Conservation (phyloP, 202 grass and related monocot genomes). For the Panicum virgatum region DNA sequence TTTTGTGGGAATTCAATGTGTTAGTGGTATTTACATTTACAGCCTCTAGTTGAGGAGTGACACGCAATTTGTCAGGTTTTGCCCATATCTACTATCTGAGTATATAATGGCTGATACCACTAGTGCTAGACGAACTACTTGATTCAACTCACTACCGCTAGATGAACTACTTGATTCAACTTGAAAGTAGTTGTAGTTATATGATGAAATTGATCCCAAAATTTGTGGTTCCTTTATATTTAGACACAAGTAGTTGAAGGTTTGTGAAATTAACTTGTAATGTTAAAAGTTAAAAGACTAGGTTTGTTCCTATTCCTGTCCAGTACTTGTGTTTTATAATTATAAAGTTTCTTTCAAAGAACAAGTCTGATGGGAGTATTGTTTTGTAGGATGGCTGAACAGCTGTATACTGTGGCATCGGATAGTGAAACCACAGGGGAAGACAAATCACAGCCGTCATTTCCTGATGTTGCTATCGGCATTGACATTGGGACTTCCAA, state of each 20-base stretch:
- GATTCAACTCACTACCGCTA: neutral
- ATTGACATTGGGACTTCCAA: constrained; percentile 79
- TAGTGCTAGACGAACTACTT: neutral
- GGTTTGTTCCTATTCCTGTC: neutral
- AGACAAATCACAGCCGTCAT: constrained; percentile 46
- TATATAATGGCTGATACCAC: neutral
- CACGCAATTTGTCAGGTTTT: neutral
- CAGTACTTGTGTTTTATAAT: neutral
- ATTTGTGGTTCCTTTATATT: too few species aligned
- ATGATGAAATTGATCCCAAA: too few species aligned
- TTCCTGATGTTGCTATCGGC: constrained; percentile 70
- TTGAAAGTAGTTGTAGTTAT: too few species aligned
- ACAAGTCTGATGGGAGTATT: neutral
- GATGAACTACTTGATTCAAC: neutral
- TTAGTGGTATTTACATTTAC: neutral
- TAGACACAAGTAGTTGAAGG: too few species aligned
- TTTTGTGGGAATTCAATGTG: neutral
- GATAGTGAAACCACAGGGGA: constrained; percentile 64
- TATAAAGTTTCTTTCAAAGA: neutral
- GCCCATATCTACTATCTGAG: neutral
- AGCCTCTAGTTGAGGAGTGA: neutral
- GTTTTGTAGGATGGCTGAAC: constrained; percentile 61
- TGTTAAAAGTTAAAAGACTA: neutral
- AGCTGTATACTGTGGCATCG: constrained; percentile 56
- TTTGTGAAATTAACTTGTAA: too few species aligned